Base-by-base conservation (phyloP, 305 asterid genomes). In the Salvia sclarea region DNA sequence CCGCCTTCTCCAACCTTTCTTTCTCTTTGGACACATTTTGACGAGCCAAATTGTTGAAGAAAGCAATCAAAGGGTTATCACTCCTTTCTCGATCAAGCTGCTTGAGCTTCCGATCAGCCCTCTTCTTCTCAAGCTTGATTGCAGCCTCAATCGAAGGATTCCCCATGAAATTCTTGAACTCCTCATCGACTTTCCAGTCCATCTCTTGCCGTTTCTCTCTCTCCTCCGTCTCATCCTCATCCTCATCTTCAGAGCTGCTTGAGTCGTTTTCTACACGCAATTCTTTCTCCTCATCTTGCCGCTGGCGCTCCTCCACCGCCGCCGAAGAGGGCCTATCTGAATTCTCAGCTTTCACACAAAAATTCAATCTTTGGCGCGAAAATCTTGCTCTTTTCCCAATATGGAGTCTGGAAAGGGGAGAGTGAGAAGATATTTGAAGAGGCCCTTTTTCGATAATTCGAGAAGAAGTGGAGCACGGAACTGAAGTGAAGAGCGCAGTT, bases 71-170 rank as follows among this genome's bases (percentile, higher is more conserved):
- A 18, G 96, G 96, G 50, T 89, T 88, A 38, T 80, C 85, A 61
- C 79, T 87, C 49, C 82, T 84, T 64, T 86, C 96, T 75, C 78
- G 67, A 73, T 85, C 87, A 50, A 92, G 88, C 75, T 87, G 86
- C 74, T 85, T 86, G 25, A 92, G 92, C 79, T 78, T 85, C 81
- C 91, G 81, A 63, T 92, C 98, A 55, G 96, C 84, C 81, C 85
- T 83, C 74, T 84, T 89, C 86, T 92, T 92, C 84, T 89, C 98
- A 5, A 92, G 96, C 88, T 92, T 89, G 74, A 89, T 89, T 38
- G 96, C 98, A 68, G 98, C 96, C 77, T 92, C 98, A 73, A 92
- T 89, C 8, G 98, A 86, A 50, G 95, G 98, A 76, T 92, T 92
- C 5, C 98, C 98, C 98, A 92, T 89, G 75, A 92, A 89, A 24